Evolutionary conservation across 1,284 basidiomycete species (phyloP), one percentile per base, ranked within the genome.

Genomic region (Apiotrichum gracile): DNA sequence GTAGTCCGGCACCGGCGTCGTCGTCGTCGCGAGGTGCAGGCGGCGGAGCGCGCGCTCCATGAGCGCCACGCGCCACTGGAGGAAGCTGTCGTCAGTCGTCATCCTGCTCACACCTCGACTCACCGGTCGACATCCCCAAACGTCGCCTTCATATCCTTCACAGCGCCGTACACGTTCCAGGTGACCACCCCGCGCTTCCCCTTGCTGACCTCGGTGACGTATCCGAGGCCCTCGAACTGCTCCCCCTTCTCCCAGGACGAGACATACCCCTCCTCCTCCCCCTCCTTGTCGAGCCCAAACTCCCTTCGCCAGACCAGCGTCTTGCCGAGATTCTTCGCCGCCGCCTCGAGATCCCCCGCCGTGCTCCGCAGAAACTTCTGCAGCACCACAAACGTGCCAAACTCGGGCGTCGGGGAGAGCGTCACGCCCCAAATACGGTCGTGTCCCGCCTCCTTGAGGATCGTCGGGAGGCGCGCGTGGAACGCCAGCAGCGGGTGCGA

Each of bases 131-230:
- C 39, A 42, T 66, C 59, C n/a, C 64, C 64, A 44, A 66, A 66
- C 40, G 64, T 61, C 40, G 24, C 43, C 16, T 52, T 41, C 14
- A 63, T 44, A 29, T 61, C 45, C 35, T 55, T 54, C n/a, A 61
- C 61, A 7, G 58, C 57, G 19, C 64, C 62, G 41, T 66, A 66
- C 16, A 66, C 49, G 50, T 66, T 66, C 61, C 62, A 63, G 14
- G 62, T 63, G 0, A 63, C 61, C 17, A 62, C 51, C 48, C 62
- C 58, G 24, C 29, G 22, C 17, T 33, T 17, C 9, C 58, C 61
- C 16, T 35, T 26, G 12, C 29, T 41, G n/a, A 63, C 43, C 13
- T 51, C 39, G 4, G 61, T 61, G 16, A 66, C 56, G 52, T 63
- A 66, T 2, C 64, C 64, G 14, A 66, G 52, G 4, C 62, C 62